Evolutionary conservation across 768 basidiomycete genomes (phyloP).

Genomic region (Agrocybe pediades): DNA sequence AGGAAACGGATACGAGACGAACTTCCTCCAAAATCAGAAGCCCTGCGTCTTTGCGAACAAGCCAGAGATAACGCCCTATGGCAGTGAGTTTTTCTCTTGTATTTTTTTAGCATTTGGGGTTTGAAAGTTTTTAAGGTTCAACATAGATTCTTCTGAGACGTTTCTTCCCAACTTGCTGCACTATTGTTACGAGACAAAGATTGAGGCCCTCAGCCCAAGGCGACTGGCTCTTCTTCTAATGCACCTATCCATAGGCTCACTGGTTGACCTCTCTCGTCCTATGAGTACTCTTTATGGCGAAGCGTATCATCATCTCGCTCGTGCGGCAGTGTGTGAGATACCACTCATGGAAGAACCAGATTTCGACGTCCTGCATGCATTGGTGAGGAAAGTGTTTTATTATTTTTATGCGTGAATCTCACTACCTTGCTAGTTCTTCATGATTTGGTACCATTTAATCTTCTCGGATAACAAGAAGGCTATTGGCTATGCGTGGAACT

Average conservation of each 20-base stretch:
- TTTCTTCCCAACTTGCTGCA: constrained; percentile 70
- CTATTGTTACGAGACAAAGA: constrained; percentile 64
- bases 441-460: constrained; percentile 75
- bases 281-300: constrained; percentile 62
- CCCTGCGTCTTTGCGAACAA: constrained; percentile 60
- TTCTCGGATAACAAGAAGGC: constrained; percentile 77
- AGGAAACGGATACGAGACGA: constrained; percentile 64
- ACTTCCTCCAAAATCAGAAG: constrained; percentile 61
- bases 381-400: constrained; percentile 38
- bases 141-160: constrained; percentile 69
- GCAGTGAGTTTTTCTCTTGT: constrained; percentile 54
- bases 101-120: constrained; percentile 10
- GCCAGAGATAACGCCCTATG: constrained; percentile 70
- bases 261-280: constrained; percentile 62
- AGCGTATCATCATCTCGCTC: constrained; percentile 65
- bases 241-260: constrained; percentile 71
- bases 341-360: constrained; percentile 77
- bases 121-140: constrained; percentile 45
- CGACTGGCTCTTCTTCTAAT: constrained; percentile 69
- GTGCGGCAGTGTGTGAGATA: constrained; percentile 71
- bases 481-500: constrained; percentile 72
- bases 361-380: constrained; percentile 68
- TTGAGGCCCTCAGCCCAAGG: constrained; percentile 64
- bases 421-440: constrained; percentile 46
- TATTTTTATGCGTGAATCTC: constrained; percentile 5